Conservation (phyloP, 2,329 filamentous ascomycete species). For the Beauveria australis region DNA sequence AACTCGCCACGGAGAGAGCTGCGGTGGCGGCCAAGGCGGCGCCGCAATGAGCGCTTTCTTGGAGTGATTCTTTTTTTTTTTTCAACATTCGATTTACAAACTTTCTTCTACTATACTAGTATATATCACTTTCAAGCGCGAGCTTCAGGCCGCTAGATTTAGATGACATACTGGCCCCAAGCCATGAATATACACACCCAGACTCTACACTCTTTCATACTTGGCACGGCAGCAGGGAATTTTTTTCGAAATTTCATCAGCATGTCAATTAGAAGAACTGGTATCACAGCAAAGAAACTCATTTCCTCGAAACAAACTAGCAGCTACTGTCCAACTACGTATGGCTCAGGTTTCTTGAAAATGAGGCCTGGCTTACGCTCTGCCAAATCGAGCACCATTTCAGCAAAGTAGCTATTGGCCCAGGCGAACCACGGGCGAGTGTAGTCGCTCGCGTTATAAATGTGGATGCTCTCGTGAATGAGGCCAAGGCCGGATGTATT, state of each 20-base stretch:
- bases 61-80: neutral
- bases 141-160: neutral
- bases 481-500: conserved; percentile 35
- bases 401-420: conserved; percentile 35
- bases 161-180: too few relatives aligned
- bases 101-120: neutral
- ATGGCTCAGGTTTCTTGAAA: conserved; percentile 22
- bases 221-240: too few relatives aligned
- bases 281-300: too few relatives aligned
- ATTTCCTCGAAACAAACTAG: too few relatives aligned
- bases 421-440: conserved; percentile 39
- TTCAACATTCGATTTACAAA: neutral
- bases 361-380: conserved; percentile 74
- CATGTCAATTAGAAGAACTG: neutral
- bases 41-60: neutral
- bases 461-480: conserved; percentile 40
- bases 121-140: neutral
- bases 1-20: neutral
- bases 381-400: conserved; percentile 60
- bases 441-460: conserved; percentile 31
- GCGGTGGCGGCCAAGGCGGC: neutral
- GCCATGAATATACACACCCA: too few relatives aligned
- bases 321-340: neutral
- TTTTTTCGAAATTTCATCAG: neutral
- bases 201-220: too few relatives aligned